A percentile compares a stretch with the other conserved stretches of the same genome.
Evolutionary conservation across 306 rosid species (phyloP).

Genomic region (Alnus rubra): DNA sequence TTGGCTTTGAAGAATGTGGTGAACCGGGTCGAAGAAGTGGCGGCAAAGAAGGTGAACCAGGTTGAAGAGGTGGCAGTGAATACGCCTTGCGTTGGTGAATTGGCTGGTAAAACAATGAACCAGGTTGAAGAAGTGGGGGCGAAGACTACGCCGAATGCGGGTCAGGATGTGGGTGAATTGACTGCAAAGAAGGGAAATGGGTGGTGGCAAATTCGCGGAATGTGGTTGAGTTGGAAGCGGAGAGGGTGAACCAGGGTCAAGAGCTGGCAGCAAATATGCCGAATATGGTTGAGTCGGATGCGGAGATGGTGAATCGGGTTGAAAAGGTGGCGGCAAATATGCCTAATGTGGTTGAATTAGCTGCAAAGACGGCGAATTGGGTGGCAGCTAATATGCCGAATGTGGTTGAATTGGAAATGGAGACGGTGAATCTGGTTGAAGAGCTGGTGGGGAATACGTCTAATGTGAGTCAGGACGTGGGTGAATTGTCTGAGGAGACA

Average conservation of each 20-base stretch:
- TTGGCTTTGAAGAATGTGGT: neutral
- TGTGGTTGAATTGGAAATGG: neutral
- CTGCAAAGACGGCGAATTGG: neutral
- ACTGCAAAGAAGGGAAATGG: too few species aligned
- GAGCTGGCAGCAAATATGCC: neutral
- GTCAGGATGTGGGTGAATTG: neutral
- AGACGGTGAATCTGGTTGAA: neutral
- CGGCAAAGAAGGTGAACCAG: neutral
- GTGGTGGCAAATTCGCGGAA: too few species aligned
- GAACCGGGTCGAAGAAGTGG: too few species aligned
- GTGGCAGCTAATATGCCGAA: neutral
- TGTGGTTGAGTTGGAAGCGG: too few species aligned
- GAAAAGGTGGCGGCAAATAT: neutral
- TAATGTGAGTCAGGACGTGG: neutral
- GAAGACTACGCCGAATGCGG: neutral
- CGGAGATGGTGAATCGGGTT: neutral
- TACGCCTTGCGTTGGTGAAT: too few species aligned
- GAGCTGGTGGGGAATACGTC: neutral
- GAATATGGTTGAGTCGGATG: neutral
- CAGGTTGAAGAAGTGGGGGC: neutral
- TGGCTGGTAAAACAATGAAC: too few species aligned
- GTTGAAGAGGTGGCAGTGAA: too few species aligned
- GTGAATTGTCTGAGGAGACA: neutral
- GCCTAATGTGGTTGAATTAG: neutral
- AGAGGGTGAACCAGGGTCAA: neutral